Conservation (phyloP, 2,329 filamentous ascomycete genomes). For the Celoporthe dispersa region DNA sequence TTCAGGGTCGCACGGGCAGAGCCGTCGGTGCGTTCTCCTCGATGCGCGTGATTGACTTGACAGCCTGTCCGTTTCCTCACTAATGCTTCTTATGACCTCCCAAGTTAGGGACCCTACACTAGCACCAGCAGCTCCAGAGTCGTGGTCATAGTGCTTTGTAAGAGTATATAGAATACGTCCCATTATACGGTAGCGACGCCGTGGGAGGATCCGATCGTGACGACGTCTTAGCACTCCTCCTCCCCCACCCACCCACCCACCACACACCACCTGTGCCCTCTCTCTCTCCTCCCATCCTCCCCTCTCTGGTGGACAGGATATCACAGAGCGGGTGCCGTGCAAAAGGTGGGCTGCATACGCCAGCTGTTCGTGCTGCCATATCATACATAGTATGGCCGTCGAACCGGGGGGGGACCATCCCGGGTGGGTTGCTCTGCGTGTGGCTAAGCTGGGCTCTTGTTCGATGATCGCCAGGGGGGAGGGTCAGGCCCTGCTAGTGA, state of each 20-base stretch:
- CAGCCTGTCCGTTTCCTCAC: background rate
- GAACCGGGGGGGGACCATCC: background rate
- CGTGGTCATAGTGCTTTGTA: background rate
- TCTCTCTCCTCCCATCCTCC: background rate
- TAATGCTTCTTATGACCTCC: background rate
- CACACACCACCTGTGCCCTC: background rate
- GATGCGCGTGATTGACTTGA: conserved; percentile 2
- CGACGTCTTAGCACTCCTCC: background rate
- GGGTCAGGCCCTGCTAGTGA: background rate
- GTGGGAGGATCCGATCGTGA: background rate
- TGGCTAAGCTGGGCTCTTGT: background rate
- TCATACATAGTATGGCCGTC: too few species aligned
- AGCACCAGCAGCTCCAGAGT: background rate
- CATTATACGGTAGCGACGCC: background rate
- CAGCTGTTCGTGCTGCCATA: background rate
- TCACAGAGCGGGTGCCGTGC: background rate
- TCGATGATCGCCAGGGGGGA: conserved; percentile 7
- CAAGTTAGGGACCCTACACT: background rate
- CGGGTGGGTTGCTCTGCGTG: background rate
- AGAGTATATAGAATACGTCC: background rate
- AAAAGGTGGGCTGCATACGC: background rate
- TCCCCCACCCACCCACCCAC: too few species aligned
- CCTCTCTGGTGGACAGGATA: background rate
- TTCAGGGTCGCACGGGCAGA: conserved; percentile 1
- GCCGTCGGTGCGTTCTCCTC: background rate